phyloP scores from a whole-genome alignment of 805 yeast genomes.

The Lipomyces kockii region DNA sequence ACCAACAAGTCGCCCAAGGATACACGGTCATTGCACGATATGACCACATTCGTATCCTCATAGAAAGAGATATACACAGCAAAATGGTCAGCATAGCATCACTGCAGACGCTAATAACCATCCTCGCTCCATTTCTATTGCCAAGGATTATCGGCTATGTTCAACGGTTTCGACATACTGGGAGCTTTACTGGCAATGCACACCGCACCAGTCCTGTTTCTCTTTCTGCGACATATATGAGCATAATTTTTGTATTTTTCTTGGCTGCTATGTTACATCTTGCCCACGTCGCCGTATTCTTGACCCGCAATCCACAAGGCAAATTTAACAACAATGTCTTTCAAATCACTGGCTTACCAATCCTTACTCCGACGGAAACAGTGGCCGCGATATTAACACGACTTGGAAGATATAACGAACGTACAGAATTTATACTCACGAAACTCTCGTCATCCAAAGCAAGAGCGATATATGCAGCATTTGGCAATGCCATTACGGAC shows the following conservation, averaged over 20 bases:
- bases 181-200: background rate
- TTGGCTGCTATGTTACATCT: background rate
- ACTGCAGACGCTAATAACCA: background rate
- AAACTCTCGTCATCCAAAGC: background rate
- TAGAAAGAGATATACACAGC: background rate
- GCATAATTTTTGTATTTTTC: background rate
- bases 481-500: background rate
- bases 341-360: constrained; percentile 1
- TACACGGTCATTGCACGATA: background rate
- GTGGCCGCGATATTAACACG: background rate
- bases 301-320: background rate
- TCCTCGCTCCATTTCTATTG: background rate
- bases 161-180: background rate
- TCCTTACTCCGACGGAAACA: background rate
- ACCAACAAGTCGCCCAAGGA: background rate
- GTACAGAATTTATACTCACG: background rate
- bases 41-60: background rate
- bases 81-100: background rate
- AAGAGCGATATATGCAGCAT: background rate
- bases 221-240: background rate
- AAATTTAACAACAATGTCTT: background rate
- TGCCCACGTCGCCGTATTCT: background rate
- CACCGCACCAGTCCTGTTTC: background rate
- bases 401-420: background rate
- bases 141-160: background rate